These are phyloP conservation scores for Oryza rufipogon DNA, from an alignment of 176 grass and related monocot species.

Conservation along the genomic window DNA sequence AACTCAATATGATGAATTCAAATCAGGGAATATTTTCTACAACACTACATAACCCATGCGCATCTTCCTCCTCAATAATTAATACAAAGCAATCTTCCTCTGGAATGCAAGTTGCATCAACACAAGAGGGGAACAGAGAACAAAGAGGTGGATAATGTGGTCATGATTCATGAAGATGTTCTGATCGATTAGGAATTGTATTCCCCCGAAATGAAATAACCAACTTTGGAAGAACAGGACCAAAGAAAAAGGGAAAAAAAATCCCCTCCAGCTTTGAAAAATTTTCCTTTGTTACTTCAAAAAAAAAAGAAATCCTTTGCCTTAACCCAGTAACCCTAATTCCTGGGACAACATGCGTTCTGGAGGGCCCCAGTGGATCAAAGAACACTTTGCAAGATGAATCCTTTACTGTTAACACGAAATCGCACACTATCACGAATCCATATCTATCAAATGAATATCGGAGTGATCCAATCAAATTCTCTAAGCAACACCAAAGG, in stretches of 20 bases:
- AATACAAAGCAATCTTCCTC: neutral
- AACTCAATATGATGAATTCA: neutral
- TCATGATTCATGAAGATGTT: slow-evolving; percentile 1
- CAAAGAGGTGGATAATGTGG: neutral
- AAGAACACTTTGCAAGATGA: neutral
- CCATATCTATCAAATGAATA: neutral
- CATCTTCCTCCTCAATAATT: neutral
- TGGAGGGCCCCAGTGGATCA: slow-evolving; percentile 10
- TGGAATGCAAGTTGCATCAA: neutral
- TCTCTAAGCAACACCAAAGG: neutral
- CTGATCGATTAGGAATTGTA: neutral
- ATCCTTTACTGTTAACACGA: neutral
- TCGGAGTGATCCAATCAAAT: neutral
- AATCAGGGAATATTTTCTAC: neutral
- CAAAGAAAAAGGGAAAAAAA: neutral
- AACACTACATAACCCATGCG: neutral
- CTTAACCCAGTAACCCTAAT: neutral
- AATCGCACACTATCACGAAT: neutral
- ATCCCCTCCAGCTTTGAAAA: neutral
- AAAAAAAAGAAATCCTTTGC: too few relatives aligned
- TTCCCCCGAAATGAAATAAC: neutral
- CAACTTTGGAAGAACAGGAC: neutral
- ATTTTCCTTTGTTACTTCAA: neutral
- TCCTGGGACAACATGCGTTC: neutral
- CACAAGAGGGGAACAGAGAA: neutral